These are phyloP conservation scores for Decorospora gaudefroyi DNA, from an alignment of 2,329 filamentous ascomycete species.

Conservation along the genomic window DNA sequence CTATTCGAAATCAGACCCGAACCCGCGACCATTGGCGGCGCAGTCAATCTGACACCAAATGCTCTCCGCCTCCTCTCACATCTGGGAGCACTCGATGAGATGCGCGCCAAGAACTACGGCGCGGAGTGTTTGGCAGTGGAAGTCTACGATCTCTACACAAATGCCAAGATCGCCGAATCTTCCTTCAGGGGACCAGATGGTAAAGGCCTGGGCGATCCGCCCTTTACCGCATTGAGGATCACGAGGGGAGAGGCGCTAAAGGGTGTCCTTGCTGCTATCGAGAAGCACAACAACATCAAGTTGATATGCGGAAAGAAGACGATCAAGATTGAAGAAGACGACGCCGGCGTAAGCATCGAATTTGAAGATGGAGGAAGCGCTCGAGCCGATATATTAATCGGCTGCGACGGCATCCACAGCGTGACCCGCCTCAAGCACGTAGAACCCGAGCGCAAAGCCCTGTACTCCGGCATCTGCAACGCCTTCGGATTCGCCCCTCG, in stretches of 20 bases:
- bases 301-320: conserved; percentile 53
- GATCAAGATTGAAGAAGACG: conserved; percentile 49
- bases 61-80: conserved; percentile 60
- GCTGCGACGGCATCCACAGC: conserved; percentile 60
- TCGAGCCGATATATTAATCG: conserved; percentile 57
- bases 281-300: conserved; percentile 49
- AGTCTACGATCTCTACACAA: conserved; percentile 52
- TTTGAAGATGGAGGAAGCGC: conserved; percentile 53
- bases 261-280: conserved; percentile 50
- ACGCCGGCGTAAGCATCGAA: conserved; percentile 49
- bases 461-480: conserved; percentile 54
- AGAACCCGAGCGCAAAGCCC: conserved; percentile 50
- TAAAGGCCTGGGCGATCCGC: conserved; percentile 51
- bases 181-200: conserved; percentile 51
- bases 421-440: conserved; percentile 52
- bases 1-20: conserved; percentile 56
- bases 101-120: conserved; percentile 49
- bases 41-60: conserved; percentile 66
- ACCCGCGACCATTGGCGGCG: conserved; percentile 59
- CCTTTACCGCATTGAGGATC: conserved; percentile 53
- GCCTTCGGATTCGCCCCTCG: conserved; percentile 53
- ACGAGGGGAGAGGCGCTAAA: conserved; percentile 52
- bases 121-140: conserved; percentile 51
- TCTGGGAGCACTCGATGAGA: conserved; percentile 54
- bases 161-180: conserved; percentile 51